Conservation (phyloP, 768 basidiomycete species). For the Tulasnella calospora region DNA sequence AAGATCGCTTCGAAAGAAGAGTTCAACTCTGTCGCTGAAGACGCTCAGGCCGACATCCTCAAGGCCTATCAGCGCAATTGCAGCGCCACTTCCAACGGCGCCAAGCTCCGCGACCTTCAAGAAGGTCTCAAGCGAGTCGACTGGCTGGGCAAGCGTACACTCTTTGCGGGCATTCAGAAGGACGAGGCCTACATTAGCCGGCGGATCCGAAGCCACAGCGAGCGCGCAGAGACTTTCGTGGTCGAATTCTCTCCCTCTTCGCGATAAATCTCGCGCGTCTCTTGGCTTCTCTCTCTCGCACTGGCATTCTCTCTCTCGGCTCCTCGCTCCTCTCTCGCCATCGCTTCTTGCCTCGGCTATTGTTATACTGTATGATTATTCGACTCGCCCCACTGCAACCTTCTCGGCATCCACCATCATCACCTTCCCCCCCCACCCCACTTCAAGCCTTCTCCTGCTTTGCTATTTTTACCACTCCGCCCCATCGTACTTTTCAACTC, state of each 20-base stretch:
- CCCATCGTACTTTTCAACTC: neutral
- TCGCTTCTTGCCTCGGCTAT: conserved; percentile 8
- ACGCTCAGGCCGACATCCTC: conserved; percentile 9
- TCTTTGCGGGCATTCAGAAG: conserved; percentile 24
- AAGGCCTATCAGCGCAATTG: conserved; percentile 20
- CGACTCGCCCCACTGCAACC: neutral
- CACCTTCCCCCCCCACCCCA: neutral
- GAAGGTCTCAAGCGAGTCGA: conserved; percentile 25
- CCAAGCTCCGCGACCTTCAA: neutral
- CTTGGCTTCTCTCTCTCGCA: neutral
- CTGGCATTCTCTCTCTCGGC: neutral
- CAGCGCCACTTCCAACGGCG: conserved; percentile 4
- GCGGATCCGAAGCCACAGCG: neutral
- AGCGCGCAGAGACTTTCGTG: conserved; percentile 3
- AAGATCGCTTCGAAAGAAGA: conserved; percentile 23
- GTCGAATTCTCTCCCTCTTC: conserved; percentile 17
- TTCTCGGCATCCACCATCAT: neutral
- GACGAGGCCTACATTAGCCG: conserved; percentile 13
- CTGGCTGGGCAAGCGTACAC: conserved; percentile 19
- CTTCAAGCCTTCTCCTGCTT: neutral
- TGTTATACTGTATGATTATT: conserved; percentile 13
- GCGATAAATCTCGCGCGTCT: conserved; percentile 15
- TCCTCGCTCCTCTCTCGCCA: conserved; percentile 19
- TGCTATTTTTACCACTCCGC: neutral
- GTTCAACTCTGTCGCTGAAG: neutral